Conservation (phyloP, 257 asterid genomes). For the Solanum bukasovii region DNA sequence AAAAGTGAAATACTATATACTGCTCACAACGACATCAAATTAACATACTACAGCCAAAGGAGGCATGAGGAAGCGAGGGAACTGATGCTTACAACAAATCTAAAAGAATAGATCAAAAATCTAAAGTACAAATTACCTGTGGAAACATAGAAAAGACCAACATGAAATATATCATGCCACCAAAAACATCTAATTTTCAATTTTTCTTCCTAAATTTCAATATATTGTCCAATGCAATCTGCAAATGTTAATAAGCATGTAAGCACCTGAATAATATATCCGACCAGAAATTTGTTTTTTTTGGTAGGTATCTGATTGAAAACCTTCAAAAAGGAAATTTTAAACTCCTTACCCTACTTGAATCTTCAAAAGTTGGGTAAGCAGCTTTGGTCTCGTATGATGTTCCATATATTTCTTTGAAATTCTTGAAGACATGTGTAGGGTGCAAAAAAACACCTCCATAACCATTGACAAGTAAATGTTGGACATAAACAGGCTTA, state of each 20-base stretch:
- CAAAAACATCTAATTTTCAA: slow-evolving; percentile 96
- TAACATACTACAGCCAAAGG: not conserved
- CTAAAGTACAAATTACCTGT: slow-evolving; percentile 36
- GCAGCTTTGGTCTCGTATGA: slow-evolving; percentile 78
- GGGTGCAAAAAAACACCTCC: slow-evolving; percentile 99
- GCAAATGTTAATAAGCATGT: slow-evolving; percentile 10
- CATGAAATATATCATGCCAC: slow-evolving; percentile 82
- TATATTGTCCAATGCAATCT: slow-evolving; percentile 97
- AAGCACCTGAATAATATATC: not conserved
- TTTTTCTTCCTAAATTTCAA: slow-evolving; percentile 96
- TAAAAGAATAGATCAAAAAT: not conserved
- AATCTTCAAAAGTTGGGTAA: slow-evolving; percentile 89
- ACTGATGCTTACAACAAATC: not conserved
- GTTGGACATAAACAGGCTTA: slow-evolving; percentile 72
- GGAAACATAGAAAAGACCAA: slow-evolving; percentile 96
- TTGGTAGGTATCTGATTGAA: not conserved
- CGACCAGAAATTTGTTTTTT: not conserved
- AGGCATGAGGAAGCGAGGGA: not conserved
- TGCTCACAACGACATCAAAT: not conserved
- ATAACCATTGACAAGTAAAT: slow-evolving; percentile 90
- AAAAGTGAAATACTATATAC: not conserved
- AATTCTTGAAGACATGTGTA: slow-evolving; percentile 83
- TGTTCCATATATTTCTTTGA: slow-evolving; percentile 37
- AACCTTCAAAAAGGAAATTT: not conserved
- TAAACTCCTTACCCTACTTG: slow-evolving; percentile 62